Percentiles rank a stretch among this genome's conserved stretches.
These are phyloP conservation scores for Phlegmacium glaucopus DNA, from an alignment of 768 basidiomycete species.

Conservation along the genomic window DNA sequence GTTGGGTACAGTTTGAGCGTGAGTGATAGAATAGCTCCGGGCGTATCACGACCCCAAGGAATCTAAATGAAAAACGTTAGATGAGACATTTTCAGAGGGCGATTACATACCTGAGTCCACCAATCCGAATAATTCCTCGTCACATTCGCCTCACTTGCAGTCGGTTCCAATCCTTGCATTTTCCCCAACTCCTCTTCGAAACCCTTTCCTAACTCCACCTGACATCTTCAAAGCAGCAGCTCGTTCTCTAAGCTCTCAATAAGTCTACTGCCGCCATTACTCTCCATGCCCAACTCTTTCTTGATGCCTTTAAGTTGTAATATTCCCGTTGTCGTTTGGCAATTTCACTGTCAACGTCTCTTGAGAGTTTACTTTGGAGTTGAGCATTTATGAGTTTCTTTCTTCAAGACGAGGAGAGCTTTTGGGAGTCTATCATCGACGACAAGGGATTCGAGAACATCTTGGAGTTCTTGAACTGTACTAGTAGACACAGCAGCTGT, in stretches of 20 bases:
- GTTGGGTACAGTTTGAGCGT: slow-evolving; percentile 82
- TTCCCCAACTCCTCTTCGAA: slow-evolving; percentile 95
- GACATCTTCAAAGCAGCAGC: slow-evolving; percentile 86
- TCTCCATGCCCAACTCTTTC: slow-evolving; percentile 94
- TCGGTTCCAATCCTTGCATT: slow-evolving; percentile 80
- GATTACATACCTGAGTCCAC: slow-evolving; percentile 75
- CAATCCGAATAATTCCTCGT: no score
- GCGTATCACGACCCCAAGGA: slow-evolving; percentile 94
- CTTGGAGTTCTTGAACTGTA: slow-evolving; percentile 90
- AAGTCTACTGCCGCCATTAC: slow-evolving; percentile 91
- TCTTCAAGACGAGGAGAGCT: slow-evolving; percentile 90
- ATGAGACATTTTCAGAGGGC: not conserved
- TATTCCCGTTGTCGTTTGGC: slow-evolving; percentile 93
- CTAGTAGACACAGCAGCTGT: slow-evolving; percentile 94
- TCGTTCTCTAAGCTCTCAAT: slow-evolving; percentile 88
- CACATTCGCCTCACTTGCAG: no score
- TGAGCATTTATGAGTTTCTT: slow-evolving; percentile 97
- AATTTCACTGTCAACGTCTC: slow-evolving; percentile 93
- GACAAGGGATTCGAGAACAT: slow-evolving; percentile 81
- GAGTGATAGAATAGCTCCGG: slow-evolving; percentile 87
- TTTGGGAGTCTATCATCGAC: slow-evolving; percentile 90
- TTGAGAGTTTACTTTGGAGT: slow-evolving; percentile 85
- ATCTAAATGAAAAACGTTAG: slow-evolving; percentile 43
- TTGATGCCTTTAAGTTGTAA: slow-evolving; percentile 96
- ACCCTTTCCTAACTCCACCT: slow-evolving; percentile 84